Evolutionary conservation across 1,139 yeast genomes (phyloP), one percentile per base, ranked within the genome.

Genomic region (Spathaspora jeffriesii): DNA sequence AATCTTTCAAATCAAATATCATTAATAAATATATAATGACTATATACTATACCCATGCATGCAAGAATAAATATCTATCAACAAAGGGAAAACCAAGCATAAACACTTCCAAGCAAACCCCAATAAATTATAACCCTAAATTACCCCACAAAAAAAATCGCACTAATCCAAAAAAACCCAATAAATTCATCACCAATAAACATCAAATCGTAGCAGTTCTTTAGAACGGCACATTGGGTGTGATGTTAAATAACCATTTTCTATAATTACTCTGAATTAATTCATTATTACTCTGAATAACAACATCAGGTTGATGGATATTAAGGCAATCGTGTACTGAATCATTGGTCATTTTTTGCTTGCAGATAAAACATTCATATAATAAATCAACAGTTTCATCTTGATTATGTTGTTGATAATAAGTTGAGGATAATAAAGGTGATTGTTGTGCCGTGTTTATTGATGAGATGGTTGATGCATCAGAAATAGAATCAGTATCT

Each of bases 201-300:
- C 34, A 23, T 23, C 38, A 22, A 34, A 23, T n/a, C n/a, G n/a
- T n/a, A n/a, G n/a, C n/a, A n/a, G n/a, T n/a, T n/a, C n/a, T n/a
- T 43, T 47, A 47, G 20, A 43, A 48, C 21, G 51, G 51, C 15
- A 48, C 42, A 31, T 48, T 47, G n/a, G 59, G 58, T 27, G 61
- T 47, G 21, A 59, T 51, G 25, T 55, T 54, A 9, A 60, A 52
- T 43, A 65, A 55, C 69, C 69, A 65, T 52, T 64, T 64, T 46
- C 64, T 56, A 50, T 65, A 65, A 47, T 65, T 65, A 1, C 57
- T 52, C 49, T 60, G 60, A 27, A 62, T 58, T 45, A 57, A 54
- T 31, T 59, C 53, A 45, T 59, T 58, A 42, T 54, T 58, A 22
- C 50, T 51, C 18, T 49, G 48, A 28, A 53, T 53, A 25, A 38